These are phyloP conservation scores for Neonectria ditissima DNA, from an alignment of 2,329 filamentous ascomycete genomes.

Conservation along the genomic window DNA sequence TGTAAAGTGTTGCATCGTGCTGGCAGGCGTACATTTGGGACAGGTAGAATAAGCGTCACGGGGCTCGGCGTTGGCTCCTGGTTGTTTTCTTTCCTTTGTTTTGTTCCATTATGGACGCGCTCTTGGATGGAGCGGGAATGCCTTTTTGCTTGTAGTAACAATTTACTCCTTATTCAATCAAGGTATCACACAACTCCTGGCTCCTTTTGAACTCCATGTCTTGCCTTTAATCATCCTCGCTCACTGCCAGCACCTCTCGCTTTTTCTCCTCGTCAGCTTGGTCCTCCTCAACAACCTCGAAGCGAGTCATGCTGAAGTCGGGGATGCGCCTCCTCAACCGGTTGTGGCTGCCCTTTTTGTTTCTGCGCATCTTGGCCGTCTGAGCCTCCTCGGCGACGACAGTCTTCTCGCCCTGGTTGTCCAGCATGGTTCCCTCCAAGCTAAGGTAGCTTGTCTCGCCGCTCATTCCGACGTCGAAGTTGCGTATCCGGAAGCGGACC, in stretches of 20 bases:
- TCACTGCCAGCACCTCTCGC: slow-evolving; percentile 40
- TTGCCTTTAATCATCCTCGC: slow-evolving; percentile 39
- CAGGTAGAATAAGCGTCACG: slow-evolving; percentile 3
- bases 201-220: slow-evolving; percentile 40
- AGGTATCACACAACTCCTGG: slow-evolving; percentile 48
- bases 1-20: not conserved
- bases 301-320: slow-evolving; percentile 69
- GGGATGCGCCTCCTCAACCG: slow-evolving; percentile 55
- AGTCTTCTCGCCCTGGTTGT: slow-evolving; percentile 72
- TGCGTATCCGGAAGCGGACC: slow-evolving; percentile 82
- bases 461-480: slow-evolving; percentile 84
- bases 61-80: slow-evolving; percentile 29
- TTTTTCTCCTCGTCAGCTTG: slow-evolving; percentile 40
- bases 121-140: slow-evolving; percentile 34
- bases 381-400: slow-evolving; percentile 62
- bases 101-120: slow-evolving; percentile 18
- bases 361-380: slow-evolving; percentile 51
- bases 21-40: not conserved
- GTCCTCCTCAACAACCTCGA: slow-evolving; percentile 59
- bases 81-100: slow-evolving; percentile 27
- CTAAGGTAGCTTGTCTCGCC: slow-evolving; percentile 83
- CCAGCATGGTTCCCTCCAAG: slow-evolving; percentile 88
- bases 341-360: slow-evolving; percentile 48
- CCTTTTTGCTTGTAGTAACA: slow-evolving; percentile 34
- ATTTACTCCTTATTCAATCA: slow-evolving; percentile 42